Evolutionary conservation across 352 stramenopile genomes (phyloP).

Genomic region (Phytophthora colocasiae): DNA sequence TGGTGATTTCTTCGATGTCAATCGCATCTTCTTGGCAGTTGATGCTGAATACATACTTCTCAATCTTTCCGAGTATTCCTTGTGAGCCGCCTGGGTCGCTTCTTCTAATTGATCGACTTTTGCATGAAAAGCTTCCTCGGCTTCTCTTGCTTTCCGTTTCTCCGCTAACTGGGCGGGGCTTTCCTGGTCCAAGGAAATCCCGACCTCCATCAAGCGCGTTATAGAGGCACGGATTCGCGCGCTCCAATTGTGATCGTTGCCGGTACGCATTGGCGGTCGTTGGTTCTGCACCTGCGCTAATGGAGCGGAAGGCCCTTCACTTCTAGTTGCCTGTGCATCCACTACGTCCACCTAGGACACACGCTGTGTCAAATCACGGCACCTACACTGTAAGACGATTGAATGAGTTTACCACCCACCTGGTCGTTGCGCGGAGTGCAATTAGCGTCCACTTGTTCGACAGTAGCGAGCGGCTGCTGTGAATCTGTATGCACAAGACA

Average conservation of each 20-base stretch:
- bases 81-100: slow-evolving; percentile 35
- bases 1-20: slow-evolving; percentile 11
- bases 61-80: slow-evolving; percentile 69
- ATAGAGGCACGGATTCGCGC: slow-evolving; percentile 36
- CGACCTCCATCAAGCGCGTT: slow-evolving; percentile 38
- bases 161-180: slow-evolving; percentile 41
- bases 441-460: slow-evolving; percentile 1
- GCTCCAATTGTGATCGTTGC: slow-evolving; percentile 25
- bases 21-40: slow-evolving; percentile 45
- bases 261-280: neutral
- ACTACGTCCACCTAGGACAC: slow-evolving; percentile 3
- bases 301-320: neutral
- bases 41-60: slow-evolving; percentile 57
- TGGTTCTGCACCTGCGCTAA: neutral
- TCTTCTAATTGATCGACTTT: slow-evolving; percentile 28
- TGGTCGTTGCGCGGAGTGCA: neutral
- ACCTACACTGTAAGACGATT: neutral
- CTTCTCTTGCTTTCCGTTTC: slow-evolving; percentile 28
- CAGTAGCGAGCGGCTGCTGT: slow-evolving; percentile 4
- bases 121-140: slow-evolving; percentile 44
- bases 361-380: slow-evolving; percentile 7
- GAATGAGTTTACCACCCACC: slow-evolving; percentile 3
- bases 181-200: slow-evolving; percentile 22
- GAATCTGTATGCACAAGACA: slow-evolving; percentile 10
- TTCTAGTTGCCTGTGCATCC: neutral